These are phyloP conservation scores for Ustilaginoidea virens DNA, from an alignment of 2,329 filamentous ascomycete species.

Conservation along the genomic window DNA sequence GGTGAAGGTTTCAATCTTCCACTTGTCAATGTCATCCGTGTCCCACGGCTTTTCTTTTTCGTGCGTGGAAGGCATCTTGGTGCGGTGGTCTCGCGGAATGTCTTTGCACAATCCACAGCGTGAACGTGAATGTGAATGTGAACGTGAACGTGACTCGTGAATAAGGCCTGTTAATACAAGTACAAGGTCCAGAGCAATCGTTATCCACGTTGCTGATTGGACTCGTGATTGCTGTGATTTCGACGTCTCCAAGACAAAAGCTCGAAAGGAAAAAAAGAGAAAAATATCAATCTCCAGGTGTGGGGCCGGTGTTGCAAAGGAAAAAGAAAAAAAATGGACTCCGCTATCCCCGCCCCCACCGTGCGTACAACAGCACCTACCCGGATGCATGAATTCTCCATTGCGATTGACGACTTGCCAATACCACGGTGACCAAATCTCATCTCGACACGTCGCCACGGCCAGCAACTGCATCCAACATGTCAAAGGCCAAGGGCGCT, in stretches of 20 bases:
- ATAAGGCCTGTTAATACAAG: too few species aligned
- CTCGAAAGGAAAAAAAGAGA: conserved; percentile 1
- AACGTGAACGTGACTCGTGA: too few species aligned
- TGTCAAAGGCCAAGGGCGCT: conserved; percentile 35
- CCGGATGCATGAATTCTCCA: too few species aligned
- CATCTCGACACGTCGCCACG: conserved; percentile 5
- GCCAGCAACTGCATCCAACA: conserved; percentile 14
- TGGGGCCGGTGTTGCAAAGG: too few species aligned
- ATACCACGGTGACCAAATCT: too few species aligned
- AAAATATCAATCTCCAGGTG: too few species aligned
- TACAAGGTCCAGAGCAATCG: not conserved
- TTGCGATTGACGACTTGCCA: too few species aligned
- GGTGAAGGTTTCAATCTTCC: conserved; percentile 81
- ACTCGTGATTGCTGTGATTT: not conserved
- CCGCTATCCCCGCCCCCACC: conserved; percentile 2
- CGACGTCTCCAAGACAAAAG: conserved; percentile 2
- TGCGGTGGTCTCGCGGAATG: not conserved
- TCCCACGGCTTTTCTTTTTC: conserved; percentile 90
- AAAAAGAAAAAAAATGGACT: too few species aligned
- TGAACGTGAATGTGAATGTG: too few species aligned
- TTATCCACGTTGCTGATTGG: not conserved
- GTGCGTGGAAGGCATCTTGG: conserved; percentile 68
- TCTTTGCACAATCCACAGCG: too few species aligned
- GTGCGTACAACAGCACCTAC: not conserved
- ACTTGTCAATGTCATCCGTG: conserved; percentile 93